Evolutionary conservation across 805 yeast genomes (phyloP).

Genomic region (Kodamaea leandrae): DNA sequence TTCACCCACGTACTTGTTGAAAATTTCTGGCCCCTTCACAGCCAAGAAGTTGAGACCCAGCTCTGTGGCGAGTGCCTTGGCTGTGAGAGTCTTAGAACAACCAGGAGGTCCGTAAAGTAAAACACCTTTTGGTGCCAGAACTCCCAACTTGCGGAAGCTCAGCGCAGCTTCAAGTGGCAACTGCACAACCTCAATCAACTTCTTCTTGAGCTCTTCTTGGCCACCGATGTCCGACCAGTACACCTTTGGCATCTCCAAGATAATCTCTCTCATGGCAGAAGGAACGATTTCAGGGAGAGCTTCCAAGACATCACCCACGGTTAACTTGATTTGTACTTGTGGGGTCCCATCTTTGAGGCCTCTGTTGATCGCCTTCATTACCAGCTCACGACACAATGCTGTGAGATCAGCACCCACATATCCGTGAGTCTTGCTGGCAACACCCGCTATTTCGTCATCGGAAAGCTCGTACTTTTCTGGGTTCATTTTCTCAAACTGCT

Average conservation of each 20-base stretch:
- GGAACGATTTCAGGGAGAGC: slow-evolving; percentile 85
- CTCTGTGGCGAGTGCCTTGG: slow-evolving; percentile 93
- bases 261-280: slow-evolving; percentile 95
- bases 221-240: slow-evolving; percentile 97
- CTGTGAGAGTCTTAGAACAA: slow-evolving; percentile 91
- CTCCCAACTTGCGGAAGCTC: slow-evolving; percentile 73
- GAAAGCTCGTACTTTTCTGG: slow-evolving; percentile 45
- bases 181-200: slow-evolving; percentile 86
- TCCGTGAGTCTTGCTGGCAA: slow-evolving; percentile 87
- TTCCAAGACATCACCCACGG: slow-evolving; percentile 55
- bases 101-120: slow-evolving; percentile 97
- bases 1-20: slow-evolving; percentile 95
- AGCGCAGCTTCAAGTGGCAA: slow-evolving; percentile 83
- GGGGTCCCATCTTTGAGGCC: slow-evolving; percentile 37
- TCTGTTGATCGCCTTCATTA: slow-evolving; percentile 73
- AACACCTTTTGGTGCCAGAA: slow-evolving; percentile 90
- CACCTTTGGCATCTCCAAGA: slow-evolving; percentile 91
- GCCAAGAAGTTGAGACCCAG: slow-evolving; percentile 92
- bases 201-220: slow-evolving; percentile 75
- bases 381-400: slow-evolving; percentile 85
- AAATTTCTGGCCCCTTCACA: slow-evolving; percentile 94
- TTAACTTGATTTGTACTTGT: slow-evolving; percentile 44
- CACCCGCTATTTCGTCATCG: slow-evolving; percentile 50
- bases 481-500: slow-evolving; percentile 58
- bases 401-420: slow-evolving; percentile 95